Conservation (phyloP, 2,329 filamentous ascomycete genomes). For the Ceratocystis papillata region DNA sequence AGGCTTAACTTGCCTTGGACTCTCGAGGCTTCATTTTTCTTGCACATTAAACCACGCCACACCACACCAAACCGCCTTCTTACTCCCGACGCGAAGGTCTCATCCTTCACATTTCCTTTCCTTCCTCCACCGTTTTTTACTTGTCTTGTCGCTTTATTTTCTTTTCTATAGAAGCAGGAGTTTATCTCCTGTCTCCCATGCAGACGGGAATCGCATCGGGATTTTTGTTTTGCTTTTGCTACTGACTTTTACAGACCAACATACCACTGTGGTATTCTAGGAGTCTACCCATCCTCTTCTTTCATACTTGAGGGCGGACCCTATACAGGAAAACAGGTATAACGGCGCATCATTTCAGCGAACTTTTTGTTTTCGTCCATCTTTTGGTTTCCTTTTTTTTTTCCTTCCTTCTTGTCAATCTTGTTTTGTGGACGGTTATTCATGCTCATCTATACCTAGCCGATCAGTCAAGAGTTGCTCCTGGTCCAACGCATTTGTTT, state of each 20-base stretch:
- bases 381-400: background rate
- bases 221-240: background rate
- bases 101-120: background rate
- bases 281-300: background rate
- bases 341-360: conserved; percentile 13
- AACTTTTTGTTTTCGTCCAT: background rate
- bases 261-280: background rate
- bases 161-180: background rate
- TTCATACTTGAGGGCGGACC: background rate
- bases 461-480: background rate
- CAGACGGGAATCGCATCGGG: background rate
- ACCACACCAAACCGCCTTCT: background rate
- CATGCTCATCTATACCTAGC: conserved; percentile 11
- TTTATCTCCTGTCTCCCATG: background rate
- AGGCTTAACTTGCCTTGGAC: background rate
- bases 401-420: background rate
- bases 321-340: background rate
- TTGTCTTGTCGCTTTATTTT: conserved; percentile 9
- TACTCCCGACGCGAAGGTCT: background rate
- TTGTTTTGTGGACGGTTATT: conserved; percentile 2
- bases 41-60: too few species aligned
- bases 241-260: background rate
- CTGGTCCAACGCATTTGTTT: conserved; percentile 8
- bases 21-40: background rate
- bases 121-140: background rate